A percentile compares a stretch with the other conserved stretches of the same genome.
These are phyloP conservation scores for Fusarium haematococcum DNA, from an alignment of 2,329 filamentous ascomycete species.

Conservation along the genomic window DNA sequence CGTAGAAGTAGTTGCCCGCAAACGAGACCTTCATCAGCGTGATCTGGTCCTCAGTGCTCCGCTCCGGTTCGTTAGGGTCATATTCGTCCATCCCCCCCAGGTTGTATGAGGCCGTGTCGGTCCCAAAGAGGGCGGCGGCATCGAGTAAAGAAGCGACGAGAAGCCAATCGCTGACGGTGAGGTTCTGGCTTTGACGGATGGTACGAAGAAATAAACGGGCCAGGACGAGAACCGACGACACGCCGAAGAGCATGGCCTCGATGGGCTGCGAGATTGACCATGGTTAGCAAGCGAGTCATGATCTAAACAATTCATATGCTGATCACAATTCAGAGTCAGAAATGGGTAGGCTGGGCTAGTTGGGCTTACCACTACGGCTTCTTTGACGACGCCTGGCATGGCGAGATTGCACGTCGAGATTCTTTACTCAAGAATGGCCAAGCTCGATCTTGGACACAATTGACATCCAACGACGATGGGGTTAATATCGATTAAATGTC, in stretches of 20 bases:
- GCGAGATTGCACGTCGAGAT: neutral
- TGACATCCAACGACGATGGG: conserved; percentile 4
- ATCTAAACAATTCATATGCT: neutral
- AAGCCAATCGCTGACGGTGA: conserved; percentile 48
- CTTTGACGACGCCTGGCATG: conserved; percentile 34
- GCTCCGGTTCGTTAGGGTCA: conserved; percentile 27
- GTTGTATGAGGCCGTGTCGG: conserved; percentile 44
- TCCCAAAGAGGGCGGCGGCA: conserved; percentile 42
- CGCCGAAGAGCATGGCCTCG: conserved; percentile 41
- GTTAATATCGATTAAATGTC: conserved; percentile 25
- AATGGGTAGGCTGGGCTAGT: neutral
- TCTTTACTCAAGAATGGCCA: neutral
- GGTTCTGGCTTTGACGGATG: conserved; percentile 36
- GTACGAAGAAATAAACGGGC: conserved; percentile 43
- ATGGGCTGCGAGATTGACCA: conserved; percentile 39
- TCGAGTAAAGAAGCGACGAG: conserved; percentile 42
- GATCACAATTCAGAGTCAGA: neutral
- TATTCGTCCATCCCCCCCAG: conserved; percentile 45
- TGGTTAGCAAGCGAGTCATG: conserved; percentile 15
- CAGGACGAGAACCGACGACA: conserved; percentile 37
- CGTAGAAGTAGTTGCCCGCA: conserved; percentile 49
- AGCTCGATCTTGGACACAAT: neutral
- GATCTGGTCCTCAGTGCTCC: conserved; percentile 29
- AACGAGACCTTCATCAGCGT: conserved; percentile 43
- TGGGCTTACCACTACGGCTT: conserved; percentile 32